Percentiles rank a stretch among this genome's conserved stretches.
phyloP scores from a whole-genome alignment of 2,329 filamentous ascomycete species.

The Aspergillus texensis region DNA sequence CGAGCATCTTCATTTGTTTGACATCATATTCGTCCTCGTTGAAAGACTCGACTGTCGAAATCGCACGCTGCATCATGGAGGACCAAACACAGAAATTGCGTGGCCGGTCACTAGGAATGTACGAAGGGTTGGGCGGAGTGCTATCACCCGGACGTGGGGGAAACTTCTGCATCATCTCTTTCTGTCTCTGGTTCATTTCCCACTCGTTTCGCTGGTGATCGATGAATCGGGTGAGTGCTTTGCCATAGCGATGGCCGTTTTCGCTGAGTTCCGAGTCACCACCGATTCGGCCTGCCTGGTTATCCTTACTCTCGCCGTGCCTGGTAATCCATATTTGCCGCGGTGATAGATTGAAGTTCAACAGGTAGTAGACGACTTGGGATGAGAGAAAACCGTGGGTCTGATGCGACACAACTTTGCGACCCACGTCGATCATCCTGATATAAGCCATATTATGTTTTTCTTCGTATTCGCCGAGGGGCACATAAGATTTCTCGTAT shows the following conservation, averaged over 20 bases:
- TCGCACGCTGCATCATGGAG: constrained; percentile 88
- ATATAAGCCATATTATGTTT: constrained; percentile 90
- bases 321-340: constrained; percentile 98
- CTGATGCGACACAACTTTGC: constrained; percentile 89
- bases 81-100: constrained; percentile 98
- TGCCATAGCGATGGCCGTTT: constrained; percentile 77
- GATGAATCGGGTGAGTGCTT: constrained; percentile 80
- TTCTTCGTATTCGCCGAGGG: constrained; percentile 89
- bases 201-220: constrained; percentile 77
- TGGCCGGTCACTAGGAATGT: constrained; percentile 59
- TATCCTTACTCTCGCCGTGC: constrained; percentile 89
- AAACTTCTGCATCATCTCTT: constrained; percentile 74
- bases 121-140: constrained; percentile 92
- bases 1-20: constrained; percentile 97
- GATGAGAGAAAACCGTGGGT: constrained; percentile 89
- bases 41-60: constrained; percentile 86
- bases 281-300: constrained; percentile 83
- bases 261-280: constrained; percentile 84
- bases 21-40: constrained; percentile 95
- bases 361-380: constrained; percentile 89
- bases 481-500: constrained; percentile 92
- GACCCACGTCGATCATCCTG: constrained; percentile 95
- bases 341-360: constrained; percentile 94
- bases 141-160: constrained; percentile 89
- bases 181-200: constrained; percentile 80